phyloP scores from a whole-genome alignment of 73 alveolate genomes.

The Paramecium primaurelia region DNA sequence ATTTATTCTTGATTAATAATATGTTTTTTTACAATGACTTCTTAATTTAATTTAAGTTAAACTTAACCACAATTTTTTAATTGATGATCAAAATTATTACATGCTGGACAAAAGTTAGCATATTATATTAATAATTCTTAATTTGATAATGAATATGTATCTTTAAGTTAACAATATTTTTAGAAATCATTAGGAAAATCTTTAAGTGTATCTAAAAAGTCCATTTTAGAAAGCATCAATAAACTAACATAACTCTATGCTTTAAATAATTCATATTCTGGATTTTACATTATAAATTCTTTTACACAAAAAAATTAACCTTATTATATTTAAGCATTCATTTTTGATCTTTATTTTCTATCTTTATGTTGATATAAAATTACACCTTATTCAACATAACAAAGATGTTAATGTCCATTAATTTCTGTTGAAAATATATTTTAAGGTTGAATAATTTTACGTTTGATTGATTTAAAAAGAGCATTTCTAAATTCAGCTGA shows the following conservation, averaged over 20 bases:
- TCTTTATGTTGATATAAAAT: not conserved
- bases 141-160: not conserved
- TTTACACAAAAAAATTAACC: conserved; percentile 6
- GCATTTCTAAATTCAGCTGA: not conserved
- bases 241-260: conserved; percentile 40
- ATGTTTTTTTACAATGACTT: not conserved
- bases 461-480: not conserved
- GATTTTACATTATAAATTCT: not conserved
- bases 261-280: not conserved
- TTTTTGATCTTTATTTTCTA: not conserved
- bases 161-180: not conserved
- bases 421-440: not conserved
- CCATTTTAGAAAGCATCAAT: not conserved
- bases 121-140: not conserved
- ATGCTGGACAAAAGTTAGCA: not conserved
- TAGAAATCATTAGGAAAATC: not conserved
- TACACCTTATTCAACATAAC: conserved; percentile 36
- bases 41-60: not conserved
- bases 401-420: not conserved
- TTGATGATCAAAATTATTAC: not conserved
- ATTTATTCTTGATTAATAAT: not conserved
- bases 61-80: not conserved
- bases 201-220: not conserved
- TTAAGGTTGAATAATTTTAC: conserved; percentile 9
- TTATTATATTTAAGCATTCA: not conserved